Evolutionary conservation across 1,139 yeast genomes (phyloP).

Genomic region (Candida sanyaensis): DNA sequence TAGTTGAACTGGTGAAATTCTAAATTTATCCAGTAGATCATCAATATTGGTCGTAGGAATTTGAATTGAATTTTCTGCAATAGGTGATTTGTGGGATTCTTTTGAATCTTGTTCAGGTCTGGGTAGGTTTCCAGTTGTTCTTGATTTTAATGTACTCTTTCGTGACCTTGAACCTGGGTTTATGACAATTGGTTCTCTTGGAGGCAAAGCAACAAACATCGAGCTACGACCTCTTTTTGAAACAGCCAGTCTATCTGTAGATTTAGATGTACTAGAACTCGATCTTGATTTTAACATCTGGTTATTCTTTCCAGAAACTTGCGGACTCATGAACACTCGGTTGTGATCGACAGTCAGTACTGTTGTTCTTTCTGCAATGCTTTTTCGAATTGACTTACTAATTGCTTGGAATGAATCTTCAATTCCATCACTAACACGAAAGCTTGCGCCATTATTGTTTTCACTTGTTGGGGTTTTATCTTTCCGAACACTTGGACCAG

Average conservation of each 20-base stretch:
- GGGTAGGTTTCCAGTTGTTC: conserved; percentile 3
- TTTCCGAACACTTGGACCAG: not conserved
- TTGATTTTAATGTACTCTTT: conserved; percentile 9
- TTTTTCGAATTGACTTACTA: conserved; percentile 40
- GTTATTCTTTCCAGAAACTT: not conserved
- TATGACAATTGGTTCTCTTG: conserved; percentile 39
- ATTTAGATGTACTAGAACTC: not conserved
- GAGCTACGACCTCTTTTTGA: conserved; percentile 32
- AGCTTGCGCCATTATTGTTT: not conserved
- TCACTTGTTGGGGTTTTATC: not conserved
- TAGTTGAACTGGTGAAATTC: conserved; percentile 15
- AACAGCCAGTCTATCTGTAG: not conserved
- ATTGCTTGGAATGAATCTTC: conserved; percentile 37
- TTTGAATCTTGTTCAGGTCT: not conserved
- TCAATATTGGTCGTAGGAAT: not conserved
- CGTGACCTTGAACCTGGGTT: conserved; percentile 19
- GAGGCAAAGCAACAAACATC: conserved; percentile 40
- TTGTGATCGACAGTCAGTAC: not conserved
- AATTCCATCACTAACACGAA: conserved; percentile 8
- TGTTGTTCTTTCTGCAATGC: conserved; percentile 34
- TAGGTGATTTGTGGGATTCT: not conserved
- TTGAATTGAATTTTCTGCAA: not conserved
- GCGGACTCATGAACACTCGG: not conserved
- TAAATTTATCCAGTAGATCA: conserved; percentile 5
- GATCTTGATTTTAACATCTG: conserved; percentile 6